Evolutionary conservation across 495 filamentous ascomycete genomes (phyloP), one percentile per base, ranked within the genome.

Genomic region (Daldinia childiae): DNA sequence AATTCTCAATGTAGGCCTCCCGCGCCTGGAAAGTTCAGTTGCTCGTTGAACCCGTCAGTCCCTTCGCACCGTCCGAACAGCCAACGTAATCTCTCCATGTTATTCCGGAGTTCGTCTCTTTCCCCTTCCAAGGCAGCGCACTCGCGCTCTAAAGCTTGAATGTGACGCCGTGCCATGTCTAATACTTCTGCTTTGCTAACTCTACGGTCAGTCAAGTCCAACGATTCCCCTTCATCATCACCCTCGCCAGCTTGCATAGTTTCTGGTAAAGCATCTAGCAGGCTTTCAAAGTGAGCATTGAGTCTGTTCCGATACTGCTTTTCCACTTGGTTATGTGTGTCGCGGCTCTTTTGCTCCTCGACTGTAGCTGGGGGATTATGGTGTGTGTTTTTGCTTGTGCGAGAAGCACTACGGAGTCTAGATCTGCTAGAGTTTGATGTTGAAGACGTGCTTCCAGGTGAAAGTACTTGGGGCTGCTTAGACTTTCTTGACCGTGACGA

Each of bases 221-320:
- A 54, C n/a, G 58, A 48, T 9, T 74, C 77, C 9, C 66, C 74
- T 7, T 71, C 72, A 0, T 72, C 74, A 0, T 73, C 77, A 12
- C 51, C 64, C 27, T 72, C 66, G 29, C 64, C 64, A 24, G 62
- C 71, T 41, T 74, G 73, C 72, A 81, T 72, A 6, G 67, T 74
- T n/a, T 81, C 77, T 0, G 83, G 83, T 1, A 85, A 78, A 0
- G 77, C 75, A 26, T 78, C 74, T 15, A 85, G 73, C 24, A 85
- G 76, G 36, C 66, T 80, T 59, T 85, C 82, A 68, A 83, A 85
- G 68, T 84, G 79, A 3, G 74, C 69, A 55, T 85, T 85, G 15
- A 85, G 79, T 19, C 82, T 58, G 66, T 80, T 82, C n/a, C 83
- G 81, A 69, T 85, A 85, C 66, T 84, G 77, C 66, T 83, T 83